Percentiles rank a stretch among this genome's conserved stretches.
Conservation (phyloP, 2,329 filamentous ascomycete species). For the Trichoderma gracile region DNA sequence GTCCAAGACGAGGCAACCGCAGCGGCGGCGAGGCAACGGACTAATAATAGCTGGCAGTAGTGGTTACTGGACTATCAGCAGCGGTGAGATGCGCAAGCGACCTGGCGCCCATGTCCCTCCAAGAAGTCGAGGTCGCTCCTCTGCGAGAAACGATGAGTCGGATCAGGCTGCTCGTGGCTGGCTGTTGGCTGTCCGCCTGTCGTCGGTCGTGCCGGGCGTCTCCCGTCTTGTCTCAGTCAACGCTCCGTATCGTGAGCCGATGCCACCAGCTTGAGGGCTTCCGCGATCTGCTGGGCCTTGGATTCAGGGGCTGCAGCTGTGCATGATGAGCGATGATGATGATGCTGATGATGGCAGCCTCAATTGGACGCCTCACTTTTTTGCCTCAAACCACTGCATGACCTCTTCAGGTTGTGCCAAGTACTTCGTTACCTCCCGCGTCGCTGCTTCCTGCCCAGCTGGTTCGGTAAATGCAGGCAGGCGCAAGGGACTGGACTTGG, state of each 20-base stretch:
- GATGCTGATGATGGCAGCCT: not conserved
- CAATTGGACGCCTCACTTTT: conserved; percentile 10
- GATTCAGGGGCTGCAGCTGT: not conserved
- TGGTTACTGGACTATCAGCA: too few relatives aligned
- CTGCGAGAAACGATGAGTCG: not conserved
- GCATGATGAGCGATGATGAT: conserved; percentile 7
- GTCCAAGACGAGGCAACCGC: not conserved
- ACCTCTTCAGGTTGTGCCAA: too few relatives aligned
- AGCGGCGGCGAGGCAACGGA: conserved; percentile 2
- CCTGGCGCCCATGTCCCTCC: not conserved
- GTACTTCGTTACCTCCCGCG: too few relatives aligned
- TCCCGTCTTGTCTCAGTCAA: not conserved
- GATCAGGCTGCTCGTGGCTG: not conserved
- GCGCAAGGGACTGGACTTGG: not conserved
- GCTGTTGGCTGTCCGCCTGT: not conserved
- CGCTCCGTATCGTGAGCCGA: not conserved
- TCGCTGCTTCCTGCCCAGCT: too few relatives aligned
- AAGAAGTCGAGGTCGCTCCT: not conserved
- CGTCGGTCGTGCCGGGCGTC: not conserved
- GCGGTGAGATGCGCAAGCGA: not conserved
- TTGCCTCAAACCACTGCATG: too few relatives aligned
- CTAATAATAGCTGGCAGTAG: not conserved
- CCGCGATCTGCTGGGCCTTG: not conserved
- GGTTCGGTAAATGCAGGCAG: conserved; percentile 19
- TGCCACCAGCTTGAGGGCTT: not conserved